phyloP scores from a whole-genome alignment of 2,329 filamentous ascomycete species.

The Coniochaeta pulveracea region DNA sequence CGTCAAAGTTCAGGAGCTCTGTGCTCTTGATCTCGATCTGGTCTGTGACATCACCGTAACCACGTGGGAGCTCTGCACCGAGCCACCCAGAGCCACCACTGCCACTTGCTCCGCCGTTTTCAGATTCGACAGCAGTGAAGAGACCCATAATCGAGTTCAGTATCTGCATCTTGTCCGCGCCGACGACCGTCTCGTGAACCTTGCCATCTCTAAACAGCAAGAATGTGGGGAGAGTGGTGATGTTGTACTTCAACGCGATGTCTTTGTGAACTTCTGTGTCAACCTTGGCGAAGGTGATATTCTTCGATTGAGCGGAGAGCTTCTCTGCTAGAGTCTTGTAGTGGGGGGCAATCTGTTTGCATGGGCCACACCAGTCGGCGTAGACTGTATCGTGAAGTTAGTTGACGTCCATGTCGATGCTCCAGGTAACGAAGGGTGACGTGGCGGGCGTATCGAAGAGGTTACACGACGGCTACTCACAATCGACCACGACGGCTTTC shows the following conservation, averaged over 20 bases:
- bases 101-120: conserved; percentile 23
- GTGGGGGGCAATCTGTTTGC: conserved; percentile 71
- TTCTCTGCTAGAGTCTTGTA: conserved; percentile 66
- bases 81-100: conserved; percentile 48
- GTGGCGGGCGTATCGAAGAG: conserved; percentile 11
- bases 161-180: conserved; percentile 66
- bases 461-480: conserved; percentile 42
- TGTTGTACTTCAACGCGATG: conserved; percentile 59
- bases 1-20: conserved; percentile 81
- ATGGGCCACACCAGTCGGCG: conserved; percentile 76
- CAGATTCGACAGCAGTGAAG: conserved; percentile 43
- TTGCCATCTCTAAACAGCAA: conserved; percentile 70
- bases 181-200: conserved; percentile 57
- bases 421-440: conserved; percentile 6
- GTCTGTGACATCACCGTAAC: conserved; percentile 74
- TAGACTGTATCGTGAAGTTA: conserved; percentile 49
- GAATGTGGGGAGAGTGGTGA: conserved; percentile 82
- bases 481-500: conserved; percentile 76
- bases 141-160: conserved; percentile 62
- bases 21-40: conserved; percentile 69
- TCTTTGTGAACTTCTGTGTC: conserved; percentile 69
- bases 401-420: neutral
- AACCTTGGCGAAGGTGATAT: conserved; percentile 82
- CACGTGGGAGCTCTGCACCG: conserved; percentile 63
- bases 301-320: conserved; percentile 57